A percentile compares a stretch with the other conserved stretches of the same genome.
These are phyloP conservation scores for Drechslerella stenobrocha DNA, from an alignment of 2,329 filamentous ascomycete genomes.

Conservation along the genomic window DNA sequence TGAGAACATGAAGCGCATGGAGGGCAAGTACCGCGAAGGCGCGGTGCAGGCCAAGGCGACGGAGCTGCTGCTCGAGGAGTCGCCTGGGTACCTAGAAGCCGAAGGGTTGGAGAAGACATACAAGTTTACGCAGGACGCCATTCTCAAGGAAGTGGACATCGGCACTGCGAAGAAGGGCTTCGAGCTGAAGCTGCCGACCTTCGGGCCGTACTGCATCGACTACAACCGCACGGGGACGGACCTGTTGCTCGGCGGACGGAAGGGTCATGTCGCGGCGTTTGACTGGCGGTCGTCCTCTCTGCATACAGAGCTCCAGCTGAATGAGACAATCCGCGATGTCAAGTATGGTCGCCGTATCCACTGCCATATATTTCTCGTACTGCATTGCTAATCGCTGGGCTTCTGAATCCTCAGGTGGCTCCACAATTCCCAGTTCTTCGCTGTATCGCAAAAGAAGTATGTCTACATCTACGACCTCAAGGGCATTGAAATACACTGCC, in stretches of 20 bases:
- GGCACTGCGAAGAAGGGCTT: slow-evolving; percentile 92
- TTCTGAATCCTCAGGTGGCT: slow-evolving; percentile 49
- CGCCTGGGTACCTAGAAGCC: slow-evolving; percentile 80
- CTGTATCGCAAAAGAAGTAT: slow-evolving; percentile 92
- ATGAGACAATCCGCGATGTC: slow-evolving; percentile 85
- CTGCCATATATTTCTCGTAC: not conserved
- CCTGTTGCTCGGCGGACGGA: slow-evolving; percentile 80
- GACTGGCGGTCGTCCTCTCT: slow-evolving; percentile 93
- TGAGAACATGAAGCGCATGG: slow-evolving; percentile 74
- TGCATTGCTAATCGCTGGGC: slow-evolving; percentile 10
- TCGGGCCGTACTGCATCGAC: slow-evolving; percentile 86
- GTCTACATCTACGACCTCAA: slow-evolving; percentile 94
- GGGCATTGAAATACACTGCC: slow-evolving; percentile 87
- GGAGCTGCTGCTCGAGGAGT: slow-evolving; percentile 88
- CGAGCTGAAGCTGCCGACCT: slow-evolving; percentile 76
- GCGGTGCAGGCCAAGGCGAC: slow-evolving; percentile 86
- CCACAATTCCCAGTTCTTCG: slow-evolving; percentile 66
- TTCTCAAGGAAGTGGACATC: slow-evolving; percentile 71
- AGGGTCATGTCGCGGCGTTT: slow-evolving; percentile 94
- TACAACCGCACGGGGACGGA: slow-evolving; percentile 89
- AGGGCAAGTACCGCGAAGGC: slow-evolving; percentile 80
- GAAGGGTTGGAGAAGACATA: slow-evolving; percentile 94
- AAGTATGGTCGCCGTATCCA: slow-evolving; percentile 71
- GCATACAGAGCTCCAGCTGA: slow-evolving; percentile 85
- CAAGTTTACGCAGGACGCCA: slow-evolving; percentile 86